Conservation (phyloP, 768 basidiomycete species). For the Mycena vitilis region DNA sequence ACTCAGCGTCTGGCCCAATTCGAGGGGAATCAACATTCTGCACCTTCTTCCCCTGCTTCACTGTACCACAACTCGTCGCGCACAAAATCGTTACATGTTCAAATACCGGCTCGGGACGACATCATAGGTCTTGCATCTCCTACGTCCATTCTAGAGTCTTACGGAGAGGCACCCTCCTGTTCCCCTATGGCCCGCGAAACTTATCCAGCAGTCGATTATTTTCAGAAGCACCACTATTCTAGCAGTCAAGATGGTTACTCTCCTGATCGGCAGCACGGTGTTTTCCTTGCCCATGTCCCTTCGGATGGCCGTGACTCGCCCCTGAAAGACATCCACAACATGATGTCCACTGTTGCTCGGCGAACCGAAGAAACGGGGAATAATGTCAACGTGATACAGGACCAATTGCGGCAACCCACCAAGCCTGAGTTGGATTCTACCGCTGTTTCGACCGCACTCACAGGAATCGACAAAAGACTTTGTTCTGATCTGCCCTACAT, state of each 20-base stretch:
- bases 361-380: constrained; percentile 42
- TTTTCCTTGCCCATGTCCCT: constrained; percentile 35
- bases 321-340: constrained; percentile 46
- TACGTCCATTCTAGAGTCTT: constrained; percentile 44
- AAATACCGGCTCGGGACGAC: constrained; percentile 7
- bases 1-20: constrained; percentile 75
- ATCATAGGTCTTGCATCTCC: constrained; percentile 19
- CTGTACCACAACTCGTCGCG: constrained; percentile 13
- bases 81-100: constrained; percentile 21
- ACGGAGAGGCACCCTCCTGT: constrained; percentile 20
- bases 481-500: constrained; percentile 51
- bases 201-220: not conserved
- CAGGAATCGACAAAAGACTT: constrained; percentile 54
- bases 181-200: not conserved
- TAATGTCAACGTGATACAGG: constrained; percentile 44
- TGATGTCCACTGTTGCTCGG: constrained; percentile 46
- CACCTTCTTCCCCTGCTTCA: constrained; percentile 25
- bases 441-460: constrained; percentile 49
- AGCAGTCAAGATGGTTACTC: not conserved
- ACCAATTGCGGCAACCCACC: constrained; percentile 36
- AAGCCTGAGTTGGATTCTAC: constrained; percentile 23
- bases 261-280: constrained; percentile 31
- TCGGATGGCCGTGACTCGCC: constrained; percentile 31
- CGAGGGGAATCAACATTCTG: constrained; percentile 48
- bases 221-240: not conserved